Base-by-base conservation (phyloP, 1,284 basidiomycete genomes). In the Anthracocystis walkeri region DNA sequence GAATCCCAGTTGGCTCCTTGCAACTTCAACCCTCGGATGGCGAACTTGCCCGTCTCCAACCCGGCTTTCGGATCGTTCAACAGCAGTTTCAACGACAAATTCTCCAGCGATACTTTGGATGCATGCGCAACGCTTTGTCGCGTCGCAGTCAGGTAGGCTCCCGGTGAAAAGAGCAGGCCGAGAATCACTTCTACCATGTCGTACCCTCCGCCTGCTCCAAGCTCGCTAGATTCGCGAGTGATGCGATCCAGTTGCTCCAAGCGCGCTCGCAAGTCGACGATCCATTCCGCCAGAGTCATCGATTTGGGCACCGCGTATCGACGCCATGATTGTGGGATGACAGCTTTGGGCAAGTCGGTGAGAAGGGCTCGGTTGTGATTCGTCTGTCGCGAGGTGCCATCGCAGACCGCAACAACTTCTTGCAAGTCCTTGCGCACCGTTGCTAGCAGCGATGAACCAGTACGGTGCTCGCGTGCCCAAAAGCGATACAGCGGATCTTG, bases 1-100 rank as follows among this genome's bases (percentile, higher is more conserved):
- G 50, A 62, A 10, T 56, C 55, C 78, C 78, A 82, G 20, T 60
- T 64, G 7, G 79, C 83, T 1, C 83, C 83, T 50, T 85, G 80
- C 16, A 85, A 56, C 58, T 77, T 80, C 45, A 85, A 62, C 3
- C 77, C 72, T n/a, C 60, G 48, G 5, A 82, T 66, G 18, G 69
- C 69, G 56, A 68, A 81, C 29, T 63, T 67, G 38, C 64, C 84
- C 82, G 92, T 73, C 90, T 71, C 74, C 46, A 67, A 31, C 16
- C 74, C 69, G 3, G 65, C 74, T 21, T 48, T 52, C 20, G 51
- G 29, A 38, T 68, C 65, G 46, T 76, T 69, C 20, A 72, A 56
- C 46, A 65, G 53, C 57, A 84, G 58, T 7, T 67, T 69, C 23
- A 82, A 60, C n/a, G 60, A 31, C 11, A 85, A 65, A 49, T 82